phyloP scores from a whole-genome alignment of 1,139 yeast species.

The Nakaseomyces kungkrabaensis region DNA sequence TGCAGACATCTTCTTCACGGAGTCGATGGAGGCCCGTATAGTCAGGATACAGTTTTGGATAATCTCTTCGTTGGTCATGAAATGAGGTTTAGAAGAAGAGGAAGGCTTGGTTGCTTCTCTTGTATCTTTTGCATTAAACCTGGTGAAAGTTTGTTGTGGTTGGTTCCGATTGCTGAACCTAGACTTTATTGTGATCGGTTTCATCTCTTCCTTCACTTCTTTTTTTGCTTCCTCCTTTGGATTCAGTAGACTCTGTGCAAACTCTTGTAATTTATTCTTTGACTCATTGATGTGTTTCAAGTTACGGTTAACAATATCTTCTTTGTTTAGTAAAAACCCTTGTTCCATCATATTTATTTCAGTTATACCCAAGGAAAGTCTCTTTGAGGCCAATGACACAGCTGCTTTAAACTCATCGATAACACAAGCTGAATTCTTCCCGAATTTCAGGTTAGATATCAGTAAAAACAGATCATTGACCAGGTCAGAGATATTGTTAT shows the following conservation, averaged over 20 bases:
- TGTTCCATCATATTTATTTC: neutral
- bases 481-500: constrained; percentile 7
- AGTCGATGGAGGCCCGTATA: constrained; percentile 21
- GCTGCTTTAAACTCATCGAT: neutral
- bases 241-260: neutral
- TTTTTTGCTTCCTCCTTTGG: neutral
- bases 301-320: neutral
- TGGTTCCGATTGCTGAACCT: neutral
- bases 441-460: constrained; percentile 10
- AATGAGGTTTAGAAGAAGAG: constrained; percentile 7
- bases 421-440: neutral
- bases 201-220: neutral
- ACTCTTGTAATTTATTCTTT: neutral
- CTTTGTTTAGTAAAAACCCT: neutral
- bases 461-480: constrained; percentile 7
- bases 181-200: neutral
- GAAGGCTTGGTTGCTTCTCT: too few species aligned
- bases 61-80: constrained; percentile 24
- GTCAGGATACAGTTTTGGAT: constrained; percentile 25
- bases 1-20: constrained; percentile 21
- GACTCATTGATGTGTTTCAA: neutral
- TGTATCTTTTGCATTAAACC: neutral
- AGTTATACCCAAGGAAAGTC: neutral
- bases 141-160: neutral
- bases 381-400: neutral